These are phyloP conservation scores for Botrytis aclada DNA, from an alignment of 2,329 filamentous ascomycete genomes.

Conservation along the genomic window DNA sequence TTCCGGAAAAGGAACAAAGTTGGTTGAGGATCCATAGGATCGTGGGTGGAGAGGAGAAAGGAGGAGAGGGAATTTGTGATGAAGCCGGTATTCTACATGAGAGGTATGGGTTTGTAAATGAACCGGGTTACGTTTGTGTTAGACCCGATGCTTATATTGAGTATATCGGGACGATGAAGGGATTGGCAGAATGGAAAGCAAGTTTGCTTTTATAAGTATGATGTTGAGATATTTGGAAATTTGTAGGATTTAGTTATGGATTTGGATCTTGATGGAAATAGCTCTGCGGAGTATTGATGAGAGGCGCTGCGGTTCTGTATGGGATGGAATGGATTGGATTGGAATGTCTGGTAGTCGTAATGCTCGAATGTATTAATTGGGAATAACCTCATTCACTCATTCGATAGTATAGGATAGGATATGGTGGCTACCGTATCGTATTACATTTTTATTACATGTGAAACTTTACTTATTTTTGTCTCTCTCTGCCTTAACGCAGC, in stretches of 20 bases:
- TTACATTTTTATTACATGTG: neutral
- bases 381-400: neutral
- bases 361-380: neutral
- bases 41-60: constrained; percentile 8
- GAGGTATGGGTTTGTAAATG: constrained; percentile 25
- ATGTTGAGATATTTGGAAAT: neutral
- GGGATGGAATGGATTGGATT: neutral
- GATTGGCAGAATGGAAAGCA: constrained; percentile 22
- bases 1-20: constrained; percentile 9
- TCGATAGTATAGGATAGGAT: neutral
- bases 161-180: constrained; percentile 29
- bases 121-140: constrained; percentile 28
- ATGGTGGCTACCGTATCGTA: neutral
- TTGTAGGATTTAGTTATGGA: neutral
- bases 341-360: neutral
- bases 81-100: constrained; percentile 31
- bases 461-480: neutral
- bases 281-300: neutral
- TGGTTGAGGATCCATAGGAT: constrained; percentile 16
- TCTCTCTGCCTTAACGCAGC: neutral
- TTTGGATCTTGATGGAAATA: neutral
- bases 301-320: neutral
- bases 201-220: constrained; percentile 8
- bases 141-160: constrained; percentile 30
- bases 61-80: constrained; percentile 20